Percentiles rank a stretch among this genome's conserved stretches.
These are phyloP conservation scores for Macrolepiota fuliginosa DNA, from an alignment of 768 basidiomycete species.

Conservation along the genomic window DNA sequence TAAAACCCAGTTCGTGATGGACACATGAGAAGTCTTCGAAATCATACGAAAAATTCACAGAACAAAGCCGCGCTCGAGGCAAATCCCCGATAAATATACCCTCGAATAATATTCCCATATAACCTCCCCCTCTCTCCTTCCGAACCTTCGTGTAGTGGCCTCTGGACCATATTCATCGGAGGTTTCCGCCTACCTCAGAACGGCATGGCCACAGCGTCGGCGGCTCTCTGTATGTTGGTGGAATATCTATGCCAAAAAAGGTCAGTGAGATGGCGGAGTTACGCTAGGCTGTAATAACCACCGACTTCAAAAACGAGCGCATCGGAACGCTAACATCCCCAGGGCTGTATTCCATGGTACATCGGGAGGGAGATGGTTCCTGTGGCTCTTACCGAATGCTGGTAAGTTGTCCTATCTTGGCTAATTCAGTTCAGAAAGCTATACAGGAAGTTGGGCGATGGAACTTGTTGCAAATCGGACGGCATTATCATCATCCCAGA, in stretches of 20 bases:
- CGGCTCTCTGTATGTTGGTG: neutral
- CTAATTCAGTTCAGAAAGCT: neutral
- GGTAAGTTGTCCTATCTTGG: neutral
- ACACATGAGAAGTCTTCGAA: neutral
- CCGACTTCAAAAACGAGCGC: neutral
- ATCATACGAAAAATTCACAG: neutral
- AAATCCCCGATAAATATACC: neutral
- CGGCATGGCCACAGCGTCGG: neutral
- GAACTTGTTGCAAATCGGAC: neutral
- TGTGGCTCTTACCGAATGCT: neutral
- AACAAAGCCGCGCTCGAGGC: neutral
- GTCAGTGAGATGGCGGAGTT: constrained; percentile 1
- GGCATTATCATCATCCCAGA: neutral
- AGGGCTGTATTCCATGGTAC: neutral
- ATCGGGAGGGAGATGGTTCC: neutral
- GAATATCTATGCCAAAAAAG: neutral
- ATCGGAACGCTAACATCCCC: neutral
- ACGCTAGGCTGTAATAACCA: neutral
- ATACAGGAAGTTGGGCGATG: neutral
- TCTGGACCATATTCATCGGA: neutral
- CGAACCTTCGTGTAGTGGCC: neutral
- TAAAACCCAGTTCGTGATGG: neutral
- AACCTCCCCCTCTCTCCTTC: neutral
- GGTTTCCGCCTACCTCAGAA: neutral
- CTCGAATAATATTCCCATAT: neutral